Conservation (phyloP, 352 stramenopile species). For the Phytophthora brassicae region DNA sequence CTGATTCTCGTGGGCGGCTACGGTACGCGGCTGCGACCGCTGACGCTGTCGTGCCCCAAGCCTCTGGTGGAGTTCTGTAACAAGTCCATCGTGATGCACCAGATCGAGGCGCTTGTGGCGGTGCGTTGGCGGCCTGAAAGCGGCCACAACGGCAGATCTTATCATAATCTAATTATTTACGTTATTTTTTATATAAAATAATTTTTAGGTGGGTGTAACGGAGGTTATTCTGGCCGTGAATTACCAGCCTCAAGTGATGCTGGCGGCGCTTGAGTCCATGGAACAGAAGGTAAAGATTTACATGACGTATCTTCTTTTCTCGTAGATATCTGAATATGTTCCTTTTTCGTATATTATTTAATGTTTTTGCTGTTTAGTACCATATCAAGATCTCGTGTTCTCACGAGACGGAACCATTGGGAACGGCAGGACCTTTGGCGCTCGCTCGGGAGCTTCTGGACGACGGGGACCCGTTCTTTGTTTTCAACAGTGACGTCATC, state of each 20-base stretch:
- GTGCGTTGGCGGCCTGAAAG: constrained; percentile 28
- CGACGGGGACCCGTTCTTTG: constrained; percentile 87
- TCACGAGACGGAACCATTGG: constrained; percentile 83
- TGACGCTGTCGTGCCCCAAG: constrained; percentile 90
- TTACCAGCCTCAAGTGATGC: constrained; percentile 90
- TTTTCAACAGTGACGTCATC: constrained; percentile 91
- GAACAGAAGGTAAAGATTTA: constrained; percentile 60
- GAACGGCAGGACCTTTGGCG: constrained; percentile 80
- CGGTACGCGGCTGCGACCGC: constrained; percentile 86
- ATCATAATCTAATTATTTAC: neutral
- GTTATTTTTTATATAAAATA: neutral
- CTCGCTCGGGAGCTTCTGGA: constrained; percentile 83
- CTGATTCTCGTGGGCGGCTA: constrained; percentile 91
- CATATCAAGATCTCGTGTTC: constrained; percentile 91
- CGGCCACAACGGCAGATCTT: neutral
- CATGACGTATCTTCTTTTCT: neutral
- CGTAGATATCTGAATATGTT: neutral
- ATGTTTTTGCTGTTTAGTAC: constrained; percentile 47
- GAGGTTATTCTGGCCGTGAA: constrained; percentile 90
- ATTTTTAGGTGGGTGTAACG: constrained; percentile 76
- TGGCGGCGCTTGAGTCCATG: constrained; percentile 76
- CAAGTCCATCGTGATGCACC: constrained; percentile 89
- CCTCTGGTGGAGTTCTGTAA: constrained; percentile 92
- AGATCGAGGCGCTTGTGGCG: constrained; percentile 86
- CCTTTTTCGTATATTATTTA: neutral